These are phyloP conservation scores for Glaciozyma martinii DNA, from an alignment of 768 basidiomycete genomes.

Conservation along the genomic window DNA sequence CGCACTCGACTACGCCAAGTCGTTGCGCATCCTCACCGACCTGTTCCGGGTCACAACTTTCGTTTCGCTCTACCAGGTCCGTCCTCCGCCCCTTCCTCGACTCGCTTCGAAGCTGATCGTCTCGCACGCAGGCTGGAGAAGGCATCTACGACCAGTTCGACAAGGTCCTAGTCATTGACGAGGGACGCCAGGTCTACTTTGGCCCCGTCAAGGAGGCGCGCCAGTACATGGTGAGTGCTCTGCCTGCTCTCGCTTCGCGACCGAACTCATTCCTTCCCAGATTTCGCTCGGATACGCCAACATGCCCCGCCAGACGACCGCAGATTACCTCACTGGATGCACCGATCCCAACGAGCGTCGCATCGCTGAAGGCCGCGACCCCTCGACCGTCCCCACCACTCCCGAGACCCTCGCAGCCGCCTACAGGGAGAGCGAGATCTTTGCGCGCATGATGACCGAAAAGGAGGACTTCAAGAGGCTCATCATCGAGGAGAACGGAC, in stretches of 20 bases:
- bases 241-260: too few relatives aligned
- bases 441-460: slow-evolving; percentile 43
- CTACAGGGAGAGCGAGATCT: slow-evolving; percentile 48
- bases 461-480: slow-evolving; percentile 55
- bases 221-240: slow-evolving; percentile 43
- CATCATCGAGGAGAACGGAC: slow-evolving; percentile 45
- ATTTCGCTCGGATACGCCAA: slow-evolving; percentile 46
- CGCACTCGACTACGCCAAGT: slow-evolving; percentile 71
- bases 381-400: slow-evolving; percentile 54
- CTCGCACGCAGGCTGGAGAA: slow-evolving; percentile 45
- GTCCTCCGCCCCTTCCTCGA: too few relatives aligned
- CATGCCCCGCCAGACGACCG: slow-evolving; percentile 37
- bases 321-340: slow-evolving; percentile 43
- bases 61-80: slow-evolving; percentile 45
- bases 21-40: slow-evolving; percentile 70
- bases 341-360: slow-evolving; percentile 71
- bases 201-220: slow-evolving; percentile 58
- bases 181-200: slow-evolving; percentile 64
- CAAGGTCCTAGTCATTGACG: slow-evolving; percentile 70
- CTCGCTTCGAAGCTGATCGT: slow-evolving; percentile 44
- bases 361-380: slow-evolving; percentile 55
- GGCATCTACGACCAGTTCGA: slow-evolving; percentile 54
- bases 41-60: slow-evolving; percentile 46
- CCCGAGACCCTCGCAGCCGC: slow-evolving; percentile 59
- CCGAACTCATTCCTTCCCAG: slow-evolving; percentile 44